Conservation (phyloP, 495 filamentous ascomycete species). For the Daldinia loculata region DNA sequence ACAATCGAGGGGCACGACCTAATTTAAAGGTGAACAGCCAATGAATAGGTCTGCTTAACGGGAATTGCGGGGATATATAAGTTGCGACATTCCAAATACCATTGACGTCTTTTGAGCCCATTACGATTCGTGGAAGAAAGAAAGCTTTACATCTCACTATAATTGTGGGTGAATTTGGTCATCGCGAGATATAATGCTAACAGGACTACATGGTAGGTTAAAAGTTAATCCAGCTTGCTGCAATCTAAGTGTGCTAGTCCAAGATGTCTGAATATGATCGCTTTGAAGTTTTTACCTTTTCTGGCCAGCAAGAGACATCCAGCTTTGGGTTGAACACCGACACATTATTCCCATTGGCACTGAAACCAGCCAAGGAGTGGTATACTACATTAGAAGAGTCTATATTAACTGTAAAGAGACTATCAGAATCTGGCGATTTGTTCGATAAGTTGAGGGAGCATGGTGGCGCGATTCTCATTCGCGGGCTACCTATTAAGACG, state of each 20-base stretch:
- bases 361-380: not conserved
- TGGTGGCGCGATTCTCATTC: constrained; percentile 38
- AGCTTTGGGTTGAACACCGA: not conserved
- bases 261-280: not conserved
- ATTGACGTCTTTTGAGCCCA: not conserved
- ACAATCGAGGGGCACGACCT: not conserved
- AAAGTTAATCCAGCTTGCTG: not conserved
- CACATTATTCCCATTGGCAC: not conserved
- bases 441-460: constrained; percentile 23
- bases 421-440: constrained; percentile 10
- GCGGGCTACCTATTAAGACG: constrained; percentile 38
- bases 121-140: not conserved
- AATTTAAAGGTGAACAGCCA: not conserved
- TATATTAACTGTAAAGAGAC: not conserved
- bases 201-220: not conserved
- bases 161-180: not conserved
- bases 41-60: not conserved
- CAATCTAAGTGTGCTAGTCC: not conserved
- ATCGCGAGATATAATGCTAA: not conserved
- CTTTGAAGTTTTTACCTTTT: not conserved
- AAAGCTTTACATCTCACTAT: not conserved
- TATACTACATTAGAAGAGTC: not conserved
- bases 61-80: not conserved
- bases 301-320: not conserved
- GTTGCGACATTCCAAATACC: not conserved